Evolutionary conservation across 345 rosid species (phyloP).

Genomic region (Lepidium didymum): DNA sequence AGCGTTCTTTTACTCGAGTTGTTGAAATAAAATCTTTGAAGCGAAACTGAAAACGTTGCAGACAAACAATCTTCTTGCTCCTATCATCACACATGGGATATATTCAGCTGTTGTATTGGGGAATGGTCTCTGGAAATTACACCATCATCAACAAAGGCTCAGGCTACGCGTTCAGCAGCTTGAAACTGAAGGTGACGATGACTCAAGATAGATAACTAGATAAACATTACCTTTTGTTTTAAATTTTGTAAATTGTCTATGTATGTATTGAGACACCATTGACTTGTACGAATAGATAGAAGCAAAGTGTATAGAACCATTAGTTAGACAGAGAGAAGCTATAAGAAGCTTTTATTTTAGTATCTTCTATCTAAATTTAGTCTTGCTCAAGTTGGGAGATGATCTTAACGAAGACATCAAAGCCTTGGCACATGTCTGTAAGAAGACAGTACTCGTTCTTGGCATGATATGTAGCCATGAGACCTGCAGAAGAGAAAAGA

Average conservation of each 20-base stretch:
- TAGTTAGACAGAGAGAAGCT: slow-evolving; percentile 10
- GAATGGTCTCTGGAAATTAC: slow-evolving; percentile 89
- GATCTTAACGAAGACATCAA: slow-evolving; percentile 58
- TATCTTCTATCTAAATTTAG: slow-evolving; percentile 3
- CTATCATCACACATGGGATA: slow-evolving; percentile 88
- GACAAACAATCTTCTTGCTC: slow-evolving; percentile 85
- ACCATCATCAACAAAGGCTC: slow-evolving; percentile 64
- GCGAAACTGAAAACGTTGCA: slow-evolving; percentile 26
- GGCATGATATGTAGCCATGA: slow-evolving; percentile 94
- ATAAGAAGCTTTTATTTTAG: background rate
- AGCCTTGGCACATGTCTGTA: slow-evolving; percentile 92
- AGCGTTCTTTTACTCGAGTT: background rate
- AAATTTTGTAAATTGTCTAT: slow-evolving; percentile 15
- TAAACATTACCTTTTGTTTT: background rate
- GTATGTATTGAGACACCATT: slow-evolving; percentile 13
- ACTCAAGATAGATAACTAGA: slow-evolving; percentile 3
- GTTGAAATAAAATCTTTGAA: background rate
- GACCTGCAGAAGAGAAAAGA: slow-evolving; percentile 41
- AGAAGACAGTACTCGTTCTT: slow-evolving; percentile 93
- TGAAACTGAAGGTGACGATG: slow-evolving; percentile 32
- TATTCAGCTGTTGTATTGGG: slow-evolving; percentile 84
- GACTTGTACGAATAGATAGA: slow-evolving; percentile 20
- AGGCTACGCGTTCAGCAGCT: slow-evolving; percentile 60
- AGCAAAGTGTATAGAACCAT: slow-evolving; percentile 23
- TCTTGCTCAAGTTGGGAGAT: slow-evolving; percentile 70